Base-by-base conservation (phyloP, 2,329 filamentous ascomycete genomes). In the Scytalidium sp. region DNA sequence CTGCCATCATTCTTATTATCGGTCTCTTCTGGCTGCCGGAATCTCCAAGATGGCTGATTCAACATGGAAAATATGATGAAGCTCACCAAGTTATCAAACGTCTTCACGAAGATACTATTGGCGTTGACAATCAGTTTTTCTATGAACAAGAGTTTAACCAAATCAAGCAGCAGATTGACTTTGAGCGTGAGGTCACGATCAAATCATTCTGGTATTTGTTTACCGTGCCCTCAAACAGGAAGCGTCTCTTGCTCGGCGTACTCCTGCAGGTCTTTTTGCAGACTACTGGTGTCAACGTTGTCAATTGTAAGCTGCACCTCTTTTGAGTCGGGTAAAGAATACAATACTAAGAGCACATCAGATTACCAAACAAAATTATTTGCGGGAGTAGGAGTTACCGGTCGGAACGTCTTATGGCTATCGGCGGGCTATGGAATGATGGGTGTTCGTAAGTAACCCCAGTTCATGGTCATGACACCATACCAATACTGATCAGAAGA, bases 251-350 rank as follows among this genome's bases (percentile, higher is more conserved):
- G 55, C 79, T 85, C 52, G 84, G 80, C 19, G 78, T 78, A 40
- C 66, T 80, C 25, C 77, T 85, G 36, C 83, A 88, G 62, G 75
- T 83, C 52, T 84, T 87, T 58, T 82, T 83, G 2, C 83, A 87
- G 55, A 77, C 87, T 59, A 78, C 75, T n/a, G 80, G 80, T 41
- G 79, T 80, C 58, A 80, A 7, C 8, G 25, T 13, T 13, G 13
- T 29, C 25, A 29, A 29, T 29, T 29, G n/a, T n/a, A n/a, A n/a
- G n/a, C n/a, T n/a, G n/a, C n/a, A n/a, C n/a, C n/a, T n/a, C n/a
- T n/a, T n/a, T n/a, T n/a, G n/a, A n/a, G n/a, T n/a, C n/a, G n/a
- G n/a, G n/a, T n/a, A n/a, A n/a, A n/a, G n/a, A n/a, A n/a, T n/a
- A n/a, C n/a, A n/a, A n/a, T n/a, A n/a, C n/a, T n/a, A n/a, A n/a